Evolutionary conservation across 352 stramenopile species (phyloP).

Genomic region (Pythium aquatile): DNA sequence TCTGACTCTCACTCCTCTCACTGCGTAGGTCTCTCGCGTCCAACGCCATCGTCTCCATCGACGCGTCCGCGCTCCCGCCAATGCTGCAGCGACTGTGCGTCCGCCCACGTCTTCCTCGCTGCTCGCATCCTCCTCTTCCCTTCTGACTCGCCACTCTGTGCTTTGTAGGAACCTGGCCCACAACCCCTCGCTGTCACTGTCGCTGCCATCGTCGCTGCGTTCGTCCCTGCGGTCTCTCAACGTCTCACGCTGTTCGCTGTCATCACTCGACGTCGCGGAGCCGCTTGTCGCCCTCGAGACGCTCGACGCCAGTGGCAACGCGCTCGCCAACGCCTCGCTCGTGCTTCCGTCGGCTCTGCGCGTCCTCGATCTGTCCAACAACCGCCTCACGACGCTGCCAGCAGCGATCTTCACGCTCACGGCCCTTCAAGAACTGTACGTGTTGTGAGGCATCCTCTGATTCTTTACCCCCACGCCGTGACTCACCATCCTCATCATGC

Average conservation of each 20-base stretch:
- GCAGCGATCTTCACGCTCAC: conserved; percentile 12
- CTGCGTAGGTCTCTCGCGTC: conserved; percentile 14
- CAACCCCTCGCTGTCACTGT: conserved; percentile 10
- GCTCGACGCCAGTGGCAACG: conserved; percentile 24
- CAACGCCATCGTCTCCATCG: conserved; percentile 9
- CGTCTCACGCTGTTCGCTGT: conserved; percentile 15
- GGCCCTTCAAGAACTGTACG: conserved; percentile 19
- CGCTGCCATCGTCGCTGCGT: not conserved
- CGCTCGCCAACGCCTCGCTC: not conserved
- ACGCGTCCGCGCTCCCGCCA: conserved; percentile 5
- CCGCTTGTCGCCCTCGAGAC: conserved; percentile 1
- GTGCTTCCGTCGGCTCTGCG: conserved; percentile 10
- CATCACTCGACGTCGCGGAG: not conserved
- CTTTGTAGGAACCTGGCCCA: conserved; percentile 9
- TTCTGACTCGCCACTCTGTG: not conserved
- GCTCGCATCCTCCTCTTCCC: not conserved
- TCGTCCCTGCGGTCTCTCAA: conserved; percentile 10
- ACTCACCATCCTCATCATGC: not conserved
- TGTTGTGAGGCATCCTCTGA: not conserved
- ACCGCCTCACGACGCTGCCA: conserved; percentile 15
- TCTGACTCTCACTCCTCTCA: not conserved
- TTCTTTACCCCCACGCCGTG: not conserved
- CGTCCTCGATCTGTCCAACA: conserved; percentile 18
- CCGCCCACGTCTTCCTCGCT: not conserved
- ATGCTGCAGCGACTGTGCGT: conserved; percentile 20